These are phyloP conservation scores for Paracoccidioides brasiliensis DNA, from an alignment of 2,329 filamentous ascomycete species.

Conservation along the genomic window DNA sequence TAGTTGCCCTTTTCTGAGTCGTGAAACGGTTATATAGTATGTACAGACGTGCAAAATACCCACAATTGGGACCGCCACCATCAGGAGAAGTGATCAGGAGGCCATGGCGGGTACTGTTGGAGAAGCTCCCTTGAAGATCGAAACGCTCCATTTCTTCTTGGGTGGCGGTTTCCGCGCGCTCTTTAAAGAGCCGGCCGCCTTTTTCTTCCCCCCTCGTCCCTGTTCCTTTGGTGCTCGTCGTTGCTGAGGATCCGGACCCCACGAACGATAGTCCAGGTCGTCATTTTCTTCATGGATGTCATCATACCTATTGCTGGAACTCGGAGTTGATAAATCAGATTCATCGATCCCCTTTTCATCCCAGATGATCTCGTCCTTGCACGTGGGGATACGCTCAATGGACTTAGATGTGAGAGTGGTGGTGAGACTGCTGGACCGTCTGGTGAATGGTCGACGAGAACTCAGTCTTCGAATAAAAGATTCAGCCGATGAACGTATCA, in stretches of 20 bases:
- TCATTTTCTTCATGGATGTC: slow-evolving; percentile 1
- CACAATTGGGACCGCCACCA: not conserved
- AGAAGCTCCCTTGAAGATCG: slow-evolving; percentile 7
- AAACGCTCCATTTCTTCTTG: slow-evolving; percentile 9
- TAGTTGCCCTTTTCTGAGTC: not conserved
- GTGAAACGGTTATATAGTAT: not conserved
- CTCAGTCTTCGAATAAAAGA: slow-evolving; percentile 82
- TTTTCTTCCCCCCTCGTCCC: not conserved
- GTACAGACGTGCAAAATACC: not conserved
- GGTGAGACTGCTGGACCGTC: slow-evolving; percentile 49
- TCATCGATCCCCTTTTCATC: slow-evolving; percentile 1
- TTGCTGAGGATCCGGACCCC: not conserved
- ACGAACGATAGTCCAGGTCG: not conserved
- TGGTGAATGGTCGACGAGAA: slow-evolving; percentile 62
- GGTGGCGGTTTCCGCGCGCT: slow-evolving; percentile 5
- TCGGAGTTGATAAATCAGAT: not conserved
- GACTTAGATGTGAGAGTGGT: slow-evolving; percentile 11
- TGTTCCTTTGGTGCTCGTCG: not conserved
- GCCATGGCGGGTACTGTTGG: not conserved
- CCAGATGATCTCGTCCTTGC: slow-evolving; percentile 4
- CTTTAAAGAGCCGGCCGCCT: not conserved
- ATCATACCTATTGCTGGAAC: not conserved
- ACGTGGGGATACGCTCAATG: slow-evolving; percentile 4
- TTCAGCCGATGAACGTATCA: slow-evolving; percentile 66
- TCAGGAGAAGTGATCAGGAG: not conserved